Conservation (phyloP, 1,284 basidiomycete genomes). For the Mycosarcoma mackinlayi region DNA sequence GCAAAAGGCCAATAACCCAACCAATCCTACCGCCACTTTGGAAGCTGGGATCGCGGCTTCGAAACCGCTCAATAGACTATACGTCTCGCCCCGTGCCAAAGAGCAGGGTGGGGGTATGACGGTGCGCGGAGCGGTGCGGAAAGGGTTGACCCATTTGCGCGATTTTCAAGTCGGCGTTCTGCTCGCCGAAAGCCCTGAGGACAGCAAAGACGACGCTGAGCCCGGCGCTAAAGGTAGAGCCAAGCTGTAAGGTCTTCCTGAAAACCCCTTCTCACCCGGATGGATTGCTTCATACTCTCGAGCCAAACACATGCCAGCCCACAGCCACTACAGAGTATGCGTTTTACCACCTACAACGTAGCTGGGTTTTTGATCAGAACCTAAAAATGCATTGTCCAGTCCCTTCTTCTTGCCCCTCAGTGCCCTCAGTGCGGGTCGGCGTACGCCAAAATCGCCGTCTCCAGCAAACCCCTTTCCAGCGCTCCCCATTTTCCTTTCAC, state of each 20-base stretch:
- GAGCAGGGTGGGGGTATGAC: constrained; percentile 59
- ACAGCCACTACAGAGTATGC: not conserved
- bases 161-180: constrained; percentile 55
- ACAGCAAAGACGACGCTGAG: constrained; percentile 2
- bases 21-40: too few relatives aligned
- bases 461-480: constrained; percentile 23
- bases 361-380: not conserved
- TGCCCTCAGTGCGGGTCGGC: constrained; percentile 34
- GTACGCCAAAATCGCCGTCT: constrained; percentile 10
- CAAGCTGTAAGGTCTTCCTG: too few relatives aligned
- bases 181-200: constrained; percentile 13
- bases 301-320: too few relatives aligned
- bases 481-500: constrained; percentile 16
- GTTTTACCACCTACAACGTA: not conserved
- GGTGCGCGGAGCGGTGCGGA: constrained; percentile 47
- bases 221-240: not conserved
- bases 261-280: too few relatives aligned
- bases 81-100: constrained; percentile 51
- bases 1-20: not conserved
- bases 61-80: constrained; percentile 53
- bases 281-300: not conserved
- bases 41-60: not conserved
- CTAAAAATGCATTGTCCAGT: constrained; percentile 1
- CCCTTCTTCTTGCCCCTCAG: not conserved
- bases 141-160: constrained; percentile 35